Evolutionary conservation across 371 early-diverging fungal species (phyloP).

Genomic region (Syncephalastrum monosporum): DNA sequence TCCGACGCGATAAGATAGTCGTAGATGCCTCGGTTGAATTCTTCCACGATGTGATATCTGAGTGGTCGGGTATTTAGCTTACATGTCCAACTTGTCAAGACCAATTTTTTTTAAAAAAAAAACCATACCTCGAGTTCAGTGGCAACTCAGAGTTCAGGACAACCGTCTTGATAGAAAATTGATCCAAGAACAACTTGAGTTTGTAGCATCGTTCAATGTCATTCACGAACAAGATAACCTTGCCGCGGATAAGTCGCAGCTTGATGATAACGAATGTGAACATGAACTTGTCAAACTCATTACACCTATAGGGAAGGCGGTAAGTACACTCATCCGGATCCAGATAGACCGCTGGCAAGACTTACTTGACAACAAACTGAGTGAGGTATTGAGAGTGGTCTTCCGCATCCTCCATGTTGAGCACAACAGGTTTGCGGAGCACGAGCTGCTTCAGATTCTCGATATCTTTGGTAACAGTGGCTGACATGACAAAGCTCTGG

Average conservation of each 20-base stretch:
- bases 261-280: conserved; percentile 89
- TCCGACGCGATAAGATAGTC: conserved; percentile 96
- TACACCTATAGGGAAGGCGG: conserved; percentile 43
- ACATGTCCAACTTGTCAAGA: background rate
- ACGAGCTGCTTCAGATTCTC: conserved; percentile 81
- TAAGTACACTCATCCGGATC: background rate
- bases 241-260: conserved; percentile 84
- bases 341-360: background rate
- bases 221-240: conserved; percentile 92
- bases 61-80: conserved; percentile 10
- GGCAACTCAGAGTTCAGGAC: conserved; percentile 95
- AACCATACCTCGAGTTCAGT: conserved; percentile 62
- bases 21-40: conserved; percentile 96
- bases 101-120: too few species aligned
- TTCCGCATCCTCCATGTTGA: conserved; percentile 81
- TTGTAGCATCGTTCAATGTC: conserved; percentile 91
- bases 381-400: conserved; percentile 63
- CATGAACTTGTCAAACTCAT: conserved; percentile 87
- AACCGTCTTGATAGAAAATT: conserved; percentile 89
- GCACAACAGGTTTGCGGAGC: conserved; percentile 78
- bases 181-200: conserved; percentile 92
- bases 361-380: conserved; percentile 73
- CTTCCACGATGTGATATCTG: conserved; percentile 92
- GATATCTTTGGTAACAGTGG: conserved; percentile 84
- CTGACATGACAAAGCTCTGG: conserved; percentile 90